Percentiles rank a stretch among this genome's conserved stretches.
Evolutionary conservation across 2,329 filamentous ascomycete genomes (phyloP).

Genomic region (Nigrospora oryzae): DNA sequence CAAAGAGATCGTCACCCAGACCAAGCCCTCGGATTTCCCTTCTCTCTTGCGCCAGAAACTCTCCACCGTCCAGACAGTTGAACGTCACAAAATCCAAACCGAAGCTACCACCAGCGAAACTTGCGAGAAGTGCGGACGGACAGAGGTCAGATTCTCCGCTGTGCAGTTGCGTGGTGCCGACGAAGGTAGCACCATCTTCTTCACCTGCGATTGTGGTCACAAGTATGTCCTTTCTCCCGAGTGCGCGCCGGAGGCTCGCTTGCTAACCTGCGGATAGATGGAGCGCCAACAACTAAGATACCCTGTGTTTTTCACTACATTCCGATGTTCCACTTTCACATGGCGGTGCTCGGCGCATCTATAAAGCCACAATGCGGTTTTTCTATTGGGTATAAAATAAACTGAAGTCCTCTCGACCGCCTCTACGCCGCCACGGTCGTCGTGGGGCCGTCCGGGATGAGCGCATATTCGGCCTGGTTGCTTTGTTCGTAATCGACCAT

Average conservation of each 20-base stretch:
- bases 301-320: conserved; percentile 2
- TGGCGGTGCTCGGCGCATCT: too few species aligned
- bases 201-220: conserved; percentile 77
- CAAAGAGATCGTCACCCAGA: conserved; percentile 66
- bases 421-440: conserved; percentile 26
- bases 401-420: conserved; percentile 10
- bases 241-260: neutral
- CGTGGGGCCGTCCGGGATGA: conserved; percentile 60
- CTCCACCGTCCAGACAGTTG: conserved; percentile 78
- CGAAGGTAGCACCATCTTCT: conserved; percentile 90
- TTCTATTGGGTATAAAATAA: conserved; percentile 8
- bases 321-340: too few species aligned
- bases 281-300: conserved; percentile 43
- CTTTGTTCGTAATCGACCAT: conserved; percentile 97
- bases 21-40: conserved; percentile 86
- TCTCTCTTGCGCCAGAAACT: conserved; percentile 80
- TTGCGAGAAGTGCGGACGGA: conserved; percentile 73
- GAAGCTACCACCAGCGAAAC: conserved; percentile 60
- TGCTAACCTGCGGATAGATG: conserved; percentile 9
- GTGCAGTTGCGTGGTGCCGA: conserved; percentile 87
- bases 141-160: conserved; percentile 76
- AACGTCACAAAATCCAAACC: conserved; percentile 67
- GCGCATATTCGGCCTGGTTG: conserved; percentile 81
- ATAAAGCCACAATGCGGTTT: neutral
- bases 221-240: conserved; percentile 51